Evolutionary conservation across 768 basidiomycete species (phyloP).

Genomic region (Hemileccinum impolitum): DNA sequence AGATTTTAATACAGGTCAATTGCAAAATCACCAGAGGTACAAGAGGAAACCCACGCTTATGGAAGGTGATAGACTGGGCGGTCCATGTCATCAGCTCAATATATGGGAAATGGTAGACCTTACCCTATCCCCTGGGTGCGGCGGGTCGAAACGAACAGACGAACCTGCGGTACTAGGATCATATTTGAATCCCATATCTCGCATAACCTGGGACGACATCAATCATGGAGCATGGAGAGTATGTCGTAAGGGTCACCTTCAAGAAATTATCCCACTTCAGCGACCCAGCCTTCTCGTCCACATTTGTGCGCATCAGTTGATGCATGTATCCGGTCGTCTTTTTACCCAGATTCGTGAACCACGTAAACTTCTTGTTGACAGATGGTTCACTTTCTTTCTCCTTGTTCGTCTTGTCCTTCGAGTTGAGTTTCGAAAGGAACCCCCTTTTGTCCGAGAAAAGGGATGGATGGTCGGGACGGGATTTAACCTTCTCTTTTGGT

Average conservation of each 20-base stretch:
- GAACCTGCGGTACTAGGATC: slow-evolving; percentile 77
- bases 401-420: slow-evolving; percentile 29
- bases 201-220: slow-evolving; percentile 54
- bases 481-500: slow-evolving; percentile 67
- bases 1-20: background rate
- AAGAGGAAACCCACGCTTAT: slow-evolving; percentile 52
- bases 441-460: slow-evolving; percentile 44
- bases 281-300: slow-evolving; percentile 54
- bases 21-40: background rate
- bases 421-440: slow-evolving; percentile 49
- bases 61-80: slow-evolving; percentile 65
- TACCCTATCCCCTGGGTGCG: slow-evolving; percentile 47
- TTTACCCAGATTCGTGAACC: slow-evolving; percentile 57
- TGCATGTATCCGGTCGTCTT: slow-evolving; percentile 60
- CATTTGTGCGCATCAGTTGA: slow-evolving; percentile 55
- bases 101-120: slow-evolving; percentile 12
- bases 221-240: background rate
- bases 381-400: slow-evolving; percentile 29
- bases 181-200: slow-evolving; percentile 72
- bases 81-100: slow-evolving; percentile 1
- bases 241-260: slow-evolving; percentile 42
- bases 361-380: slow-evolving; percentile 42
- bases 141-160: slow-evolving; percentile 80
- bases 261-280: slow-evolving; percentile 83
- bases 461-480: slow-evolving; percentile 56